Percentiles rank a stretch among this genome's conserved stretches.
phyloP scores from a whole-genome alignment of 1,139 yeast genomes.

The Zygosaccharomyces pseudobailii region DNA sequence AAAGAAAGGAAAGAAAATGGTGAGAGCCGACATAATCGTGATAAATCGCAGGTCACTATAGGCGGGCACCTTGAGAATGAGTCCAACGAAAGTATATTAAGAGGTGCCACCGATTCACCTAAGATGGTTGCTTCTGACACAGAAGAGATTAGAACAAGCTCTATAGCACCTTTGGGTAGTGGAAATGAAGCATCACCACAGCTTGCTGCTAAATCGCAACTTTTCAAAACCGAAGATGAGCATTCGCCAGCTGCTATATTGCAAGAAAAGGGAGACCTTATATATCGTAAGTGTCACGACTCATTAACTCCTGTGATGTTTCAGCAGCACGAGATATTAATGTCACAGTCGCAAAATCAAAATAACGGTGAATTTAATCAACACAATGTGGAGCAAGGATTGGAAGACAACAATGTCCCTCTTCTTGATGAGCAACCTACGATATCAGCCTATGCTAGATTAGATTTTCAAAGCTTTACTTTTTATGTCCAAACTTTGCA shows the following conservation, averaged over 20 bases:
- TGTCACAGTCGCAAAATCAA: slow-evolving; percentile 3
- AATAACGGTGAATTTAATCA: neutral
- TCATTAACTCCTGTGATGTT: slow-evolving; percentile 31
- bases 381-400: neutral
- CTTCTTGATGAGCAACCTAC: slow-evolving; percentile 40
- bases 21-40: neutral
- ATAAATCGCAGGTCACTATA: neutral
- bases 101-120: neutral
- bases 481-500: slow-evolving; percentile 95
- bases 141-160: slow-evolving; percentile 1
- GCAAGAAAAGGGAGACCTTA: slow-evolving; percentile 21
- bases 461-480: slow-evolving; percentile 88
- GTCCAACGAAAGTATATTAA: neutral
- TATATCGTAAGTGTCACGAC: slow-evolving; percentile 22
- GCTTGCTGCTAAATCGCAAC: neutral
- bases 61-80: neutral
- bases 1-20: neutral
- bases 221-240: slow-evolving; percentile 5
- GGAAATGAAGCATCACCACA: neutral
- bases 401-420: slow-evolving; percentile 7
- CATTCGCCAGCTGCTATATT: slow-evolving; percentile 23
- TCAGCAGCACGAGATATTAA: slow-evolving; percentile 20
- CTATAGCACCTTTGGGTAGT: neutral
- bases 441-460: slow-evolving; percentile 88
- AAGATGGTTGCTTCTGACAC: neutral